These are phyloP conservation scores for Trypanosoma lewisi DNA, from an alignment of 208 protist species.

Conservation along the genomic window DNA sequence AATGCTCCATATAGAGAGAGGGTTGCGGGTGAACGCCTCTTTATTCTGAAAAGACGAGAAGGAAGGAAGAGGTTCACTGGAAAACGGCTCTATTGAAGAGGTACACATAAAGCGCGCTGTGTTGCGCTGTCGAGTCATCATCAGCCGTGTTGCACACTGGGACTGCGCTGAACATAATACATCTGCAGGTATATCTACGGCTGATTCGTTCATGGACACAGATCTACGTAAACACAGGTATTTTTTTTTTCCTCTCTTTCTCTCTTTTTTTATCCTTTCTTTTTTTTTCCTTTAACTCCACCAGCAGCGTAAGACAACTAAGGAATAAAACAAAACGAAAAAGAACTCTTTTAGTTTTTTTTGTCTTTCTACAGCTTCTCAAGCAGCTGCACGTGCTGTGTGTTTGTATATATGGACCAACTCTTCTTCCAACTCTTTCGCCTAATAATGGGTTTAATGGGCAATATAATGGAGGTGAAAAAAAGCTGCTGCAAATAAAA, in stretches of 20 bases:
- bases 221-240: too few relatives aligned
- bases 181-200: too few relatives aligned
- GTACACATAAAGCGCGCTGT: background rate
- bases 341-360: too few relatives aligned
- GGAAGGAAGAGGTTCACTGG: too few relatives aligned
- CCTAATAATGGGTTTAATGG: too few relatives aligned
- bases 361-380: too few relatives aligned
- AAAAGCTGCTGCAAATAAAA: background rate
- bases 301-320: background rate
- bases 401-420: too few relatives aligned
- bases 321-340: slow-evolving; percentile 7
- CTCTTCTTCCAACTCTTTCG: too few relatives aligned
- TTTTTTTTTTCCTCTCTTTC: slow-evolving; percentile 1
- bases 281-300: background rate
- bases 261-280: background rate
- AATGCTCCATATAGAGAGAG: background rate
- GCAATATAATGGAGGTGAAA: too few relatives aligned
- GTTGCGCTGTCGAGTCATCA: background rate
- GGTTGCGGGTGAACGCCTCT: background rate
- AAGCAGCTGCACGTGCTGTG: too few relatives aligned
- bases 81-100: background rate
- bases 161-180: too few relatives aligned
- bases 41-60: background rate
- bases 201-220: too few relatives aligned
- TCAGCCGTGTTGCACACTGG: background rate